Evolutionary conservation across 2,329 filamentous ascomycete species (phyloP), one percentile per base, ranked within the genome.

Genomic region (Rhynchosporium graminicola): DNA sequence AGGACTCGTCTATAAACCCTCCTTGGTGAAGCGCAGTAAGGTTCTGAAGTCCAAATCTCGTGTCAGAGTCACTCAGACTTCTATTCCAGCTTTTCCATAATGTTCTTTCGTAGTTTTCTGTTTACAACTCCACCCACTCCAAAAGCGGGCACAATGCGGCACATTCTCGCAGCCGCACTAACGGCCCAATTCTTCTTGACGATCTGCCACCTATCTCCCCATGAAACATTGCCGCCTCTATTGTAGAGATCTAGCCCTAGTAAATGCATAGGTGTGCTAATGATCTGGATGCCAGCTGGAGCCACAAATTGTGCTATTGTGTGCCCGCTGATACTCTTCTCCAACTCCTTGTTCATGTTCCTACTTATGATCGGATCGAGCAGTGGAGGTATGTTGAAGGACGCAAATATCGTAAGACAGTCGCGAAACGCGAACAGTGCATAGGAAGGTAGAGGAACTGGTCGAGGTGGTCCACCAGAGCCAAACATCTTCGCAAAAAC

Each of bases 81-180:
- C 63, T 48, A 70, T 46, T 69, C 67, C 47, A 69, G 51, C 54
- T 50, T 64, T 43, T 42, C 58, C 61, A 96, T 92, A 69, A 94
- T 73, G 59, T 74, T 79, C 71, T 78, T 80, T 69, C 92, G 82
- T 50, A 94, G 80, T 71, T 89, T 87, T 63, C 82, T 82, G 76
- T 97, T 97, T 10, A 95, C 89, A 10, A 96, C 91, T 0, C 92
- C 92, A 0, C 92, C 93, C 12, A 96, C 82, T 1, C 92, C 93
- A 79, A 94, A 97, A 0, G 92, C 92, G 20, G 92, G 92, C 2
- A 97, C 83, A 69, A 97, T 96, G 71, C 93, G 83, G 64, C 89
- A 89, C 76, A 97, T 89, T 59, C 92, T 79, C 31, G 93, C 92
- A 61, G 84, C 76, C 36, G 86, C 85, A 74, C 89, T 94, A 66